Evolutionary conservation across 192 early-diverging fungal genomes (phyloP).

Genomic region (Entomortierella lignicola): DNA sequence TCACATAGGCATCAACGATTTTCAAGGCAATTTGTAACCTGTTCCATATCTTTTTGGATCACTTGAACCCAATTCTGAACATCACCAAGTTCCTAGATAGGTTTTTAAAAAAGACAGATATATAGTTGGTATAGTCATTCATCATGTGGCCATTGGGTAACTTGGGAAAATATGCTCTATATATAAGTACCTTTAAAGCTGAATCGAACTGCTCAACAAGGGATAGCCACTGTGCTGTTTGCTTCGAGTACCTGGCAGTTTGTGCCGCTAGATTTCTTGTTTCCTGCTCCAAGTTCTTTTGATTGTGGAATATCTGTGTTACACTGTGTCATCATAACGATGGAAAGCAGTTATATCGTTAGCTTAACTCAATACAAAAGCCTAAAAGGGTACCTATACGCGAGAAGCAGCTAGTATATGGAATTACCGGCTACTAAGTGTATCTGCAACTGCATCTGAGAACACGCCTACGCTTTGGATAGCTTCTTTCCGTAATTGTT

Average conservation of each 20-base stretch:
- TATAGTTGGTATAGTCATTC: no score
- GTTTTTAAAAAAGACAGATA: no score
- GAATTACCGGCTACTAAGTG: constrained; percentile 65
- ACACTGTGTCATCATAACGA: constrained; percentile 47
- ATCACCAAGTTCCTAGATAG: constrained; percentile 85
- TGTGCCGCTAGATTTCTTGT: constrained; percentile 62
- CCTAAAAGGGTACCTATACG: neutral
- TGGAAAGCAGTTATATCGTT: neutral
- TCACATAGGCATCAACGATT: neutral
- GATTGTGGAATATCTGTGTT: constrained; percentile 67
- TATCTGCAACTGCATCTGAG: constrained; percentile 69
- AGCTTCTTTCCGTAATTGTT: constrained; percentile 69
- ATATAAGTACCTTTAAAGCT: constrained; percentile 82
- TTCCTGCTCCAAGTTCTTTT: constrained; percentile 76
- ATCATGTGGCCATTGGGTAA: no score
- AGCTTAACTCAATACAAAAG: neutral
- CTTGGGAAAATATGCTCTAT: no score
- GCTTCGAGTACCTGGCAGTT: constrained; percentile 62
- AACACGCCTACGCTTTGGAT: constrained; percentile 58
- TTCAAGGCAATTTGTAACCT: constrained; percentile 76
- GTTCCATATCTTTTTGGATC: constrained; percentile 86
- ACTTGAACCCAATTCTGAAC: constrained; percentile 87
- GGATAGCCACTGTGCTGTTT: constrained; percentile 83
- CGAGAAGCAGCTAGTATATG: neutral
- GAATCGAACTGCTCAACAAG: constrained; percentile 80